Evolutionary conservation across 1,284 basidiomycete species (phyloP), one percentile per base, ranked within the genome.

Genomic region (Xerocomus cyaneibrunnescens): DNA sequence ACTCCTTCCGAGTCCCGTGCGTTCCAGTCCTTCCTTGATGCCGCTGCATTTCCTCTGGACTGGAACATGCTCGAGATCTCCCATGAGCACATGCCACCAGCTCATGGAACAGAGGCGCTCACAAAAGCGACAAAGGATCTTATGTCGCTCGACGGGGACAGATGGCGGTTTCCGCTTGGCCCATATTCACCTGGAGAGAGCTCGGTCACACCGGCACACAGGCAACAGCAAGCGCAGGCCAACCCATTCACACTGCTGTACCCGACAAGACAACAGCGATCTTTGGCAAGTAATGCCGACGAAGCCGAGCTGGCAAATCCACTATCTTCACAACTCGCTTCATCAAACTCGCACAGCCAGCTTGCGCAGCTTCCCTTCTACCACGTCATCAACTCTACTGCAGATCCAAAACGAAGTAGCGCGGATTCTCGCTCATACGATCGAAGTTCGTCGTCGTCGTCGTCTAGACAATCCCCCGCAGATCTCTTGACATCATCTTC

Each of bases 61-160:
- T 72, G 72, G 72, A 61, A 59, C 48, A 71, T 66, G 30, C 55
- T 69, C 13, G 69, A 71, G 38, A 59, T 68, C 46, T 59, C 65
- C 21, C 69, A 71, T 55, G 69, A 70, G 19, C 68, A 71, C 31
- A 69, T 71, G 57, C 69, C 67, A 2, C 67, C 70, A 6, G 61
- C 72, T 37, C 74, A 62, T 42, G 74, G 74, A 34, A 80, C 74
- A 50, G 80, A 87, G 51, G 81, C 82, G 10, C 75, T 89, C 52
- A 70, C 81, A 42, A 85, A 84, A 64, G 87, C 86, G 0, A 89
- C 87, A 0, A 87, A 85, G 66, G 70, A 72, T 54, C 67, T 72
- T 23, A 71, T 71, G 70, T 62, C 67, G 2, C 53, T 72, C 1
- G 71, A 71, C 36, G 54, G 45, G 3, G 68, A 67, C 32, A 66